Conservation (phyloP, 768 basidiomycete genomes). For the Wakefieldia striispora region DNA sequence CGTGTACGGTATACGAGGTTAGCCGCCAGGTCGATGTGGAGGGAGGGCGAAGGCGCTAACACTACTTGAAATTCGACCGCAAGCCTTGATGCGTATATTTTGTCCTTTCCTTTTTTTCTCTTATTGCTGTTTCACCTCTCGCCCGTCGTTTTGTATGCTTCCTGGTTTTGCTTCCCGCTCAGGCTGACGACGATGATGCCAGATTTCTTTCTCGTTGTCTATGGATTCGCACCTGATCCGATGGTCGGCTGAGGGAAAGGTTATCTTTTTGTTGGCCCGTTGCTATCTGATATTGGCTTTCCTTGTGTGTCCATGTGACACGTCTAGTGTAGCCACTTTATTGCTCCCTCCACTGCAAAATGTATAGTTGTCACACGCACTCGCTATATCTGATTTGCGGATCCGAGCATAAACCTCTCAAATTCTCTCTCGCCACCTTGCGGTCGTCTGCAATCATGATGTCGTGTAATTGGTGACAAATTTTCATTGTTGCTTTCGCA, state of each 20-base stretch:
- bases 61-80: no score
- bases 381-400: constrained; percentile 14
- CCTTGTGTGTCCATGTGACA: constrained; percentile 2
- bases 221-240: constrained; percentile 9
- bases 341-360: constrained; percentile 7
- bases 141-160: neutral
- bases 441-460: neutral
- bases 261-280: neutral
- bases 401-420: neutral
- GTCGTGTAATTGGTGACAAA: neutral
- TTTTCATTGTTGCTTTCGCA: no score
- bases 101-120: no score
- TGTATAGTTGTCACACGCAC: constrained; percentile 17
- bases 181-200: neutral
- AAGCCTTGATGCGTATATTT: neutral
- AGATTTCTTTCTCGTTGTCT: neutral
- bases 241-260: neutral
- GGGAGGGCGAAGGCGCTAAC: no score
- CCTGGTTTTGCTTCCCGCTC: neutral
- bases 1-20: neutral
- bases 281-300: neutral
- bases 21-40: no score
- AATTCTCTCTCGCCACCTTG: neutral
- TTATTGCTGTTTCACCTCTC: neutral
- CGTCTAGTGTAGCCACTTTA: constrained; percentile 17